Evolutionary conservation across 2,329 filamentous ascomycete genomes (phyloP).

Genomic region (Cadophora malorum): DNA sequence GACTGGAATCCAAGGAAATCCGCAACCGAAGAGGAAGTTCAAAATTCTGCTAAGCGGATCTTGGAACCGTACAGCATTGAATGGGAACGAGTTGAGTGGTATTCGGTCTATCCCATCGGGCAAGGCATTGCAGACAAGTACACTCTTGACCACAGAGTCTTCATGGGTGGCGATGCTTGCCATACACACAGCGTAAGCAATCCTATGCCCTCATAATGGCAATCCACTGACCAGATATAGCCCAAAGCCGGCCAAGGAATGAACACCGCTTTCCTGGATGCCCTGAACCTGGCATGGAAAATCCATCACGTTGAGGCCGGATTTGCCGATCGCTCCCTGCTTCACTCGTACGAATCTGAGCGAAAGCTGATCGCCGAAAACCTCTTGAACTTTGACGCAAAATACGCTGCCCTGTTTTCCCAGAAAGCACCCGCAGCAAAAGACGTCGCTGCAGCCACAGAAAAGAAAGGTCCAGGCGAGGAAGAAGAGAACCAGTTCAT

Average conservation of each 20-base stretch:
- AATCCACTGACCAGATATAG: constrained; percentile 60
- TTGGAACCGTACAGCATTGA: constrained; percentile 70
- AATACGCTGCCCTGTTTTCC: constrained; percentile 90
- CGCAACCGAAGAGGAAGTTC: constrained; percentile 67
- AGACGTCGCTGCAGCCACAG: constrained; percentile 72
- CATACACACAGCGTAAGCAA: constrained; percentile 74
- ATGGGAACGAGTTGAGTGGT: constrained; percentile 75
- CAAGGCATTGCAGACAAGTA: constrained; percentile 75
- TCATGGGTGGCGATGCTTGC: constrained; percentile 79
- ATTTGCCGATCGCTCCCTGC: constrained; percentile 75
- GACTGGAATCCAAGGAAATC: constrained; percentile 68
- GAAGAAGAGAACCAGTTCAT: constrained; percentile 79
- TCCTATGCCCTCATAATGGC: constrained; percentile 48
- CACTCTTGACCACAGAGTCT: constrained; percentile 72
- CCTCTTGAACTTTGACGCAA: constrained; percentile 84
- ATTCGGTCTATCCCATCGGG: constrained; percentile 77
- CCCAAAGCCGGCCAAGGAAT: constrained; percentile 81
- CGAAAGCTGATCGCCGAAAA: constrained; percentile 85
- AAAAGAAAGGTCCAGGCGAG: constrained; percentile 39
- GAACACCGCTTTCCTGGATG: constrained; percentile 82
- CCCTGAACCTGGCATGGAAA: constrained; percentile 94
- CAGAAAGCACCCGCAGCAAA: constrained; percentile 74
- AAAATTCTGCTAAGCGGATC: constrained; percentile 69
- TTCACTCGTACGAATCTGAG: constrained; percentile 87
- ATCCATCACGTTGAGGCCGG: constrained; percentile 88